Percentiles rank a stretch among this genome's conserved stretches.
phyloP scores from a whole-genome alignment of 106 monocot species.

The Ottelia alismoides region DNA sequence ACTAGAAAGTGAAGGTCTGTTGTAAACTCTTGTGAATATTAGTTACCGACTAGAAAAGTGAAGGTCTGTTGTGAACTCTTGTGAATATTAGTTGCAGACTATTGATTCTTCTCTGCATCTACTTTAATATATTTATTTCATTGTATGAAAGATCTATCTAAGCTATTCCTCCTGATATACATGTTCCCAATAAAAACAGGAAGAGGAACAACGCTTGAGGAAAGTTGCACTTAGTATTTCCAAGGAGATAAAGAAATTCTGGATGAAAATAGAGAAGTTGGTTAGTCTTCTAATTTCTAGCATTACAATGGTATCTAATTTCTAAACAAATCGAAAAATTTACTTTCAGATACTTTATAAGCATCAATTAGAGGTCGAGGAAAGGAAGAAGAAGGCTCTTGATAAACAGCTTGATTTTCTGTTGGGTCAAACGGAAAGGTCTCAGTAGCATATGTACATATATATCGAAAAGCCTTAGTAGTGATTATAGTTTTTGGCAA shows the following conservation, averaged over 20 bases:
- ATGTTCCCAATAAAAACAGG: constrained; percentile 24
- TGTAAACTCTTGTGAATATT: no score
- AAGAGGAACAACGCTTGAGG: constrained; percentile 79
- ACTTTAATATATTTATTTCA: no score
- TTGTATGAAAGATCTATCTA: no score
- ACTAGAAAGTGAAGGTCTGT: no score
- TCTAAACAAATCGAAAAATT: no score
- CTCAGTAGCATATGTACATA: neutral
- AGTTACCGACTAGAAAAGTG: no score
- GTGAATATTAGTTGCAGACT: no score
- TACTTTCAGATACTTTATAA: constrained; percentile 80
- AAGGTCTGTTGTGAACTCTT: no score
- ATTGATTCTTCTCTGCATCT: no score
- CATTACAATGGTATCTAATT: no score
- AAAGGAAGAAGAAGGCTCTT: constrained; percentile 92
- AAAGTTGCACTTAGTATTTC: constrained; percentile 89
- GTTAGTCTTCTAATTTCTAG: constrained; percentile 22
- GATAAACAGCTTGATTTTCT: constrained; percentile 99
- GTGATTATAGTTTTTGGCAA: no score
- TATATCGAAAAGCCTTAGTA: neutral
- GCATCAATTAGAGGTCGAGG: constrained; percentile 84
- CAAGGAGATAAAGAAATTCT: constrained; percentile 97
- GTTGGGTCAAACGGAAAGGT: constrained; percentile 99
- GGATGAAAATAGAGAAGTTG: constrained; percentile 96
- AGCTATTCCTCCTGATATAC: constrained; percentile 1